Base-by-base conservation (phyloP, 2,329 filamentous ascomycete genomes). In the Aspergillus ibericus region DNA sequence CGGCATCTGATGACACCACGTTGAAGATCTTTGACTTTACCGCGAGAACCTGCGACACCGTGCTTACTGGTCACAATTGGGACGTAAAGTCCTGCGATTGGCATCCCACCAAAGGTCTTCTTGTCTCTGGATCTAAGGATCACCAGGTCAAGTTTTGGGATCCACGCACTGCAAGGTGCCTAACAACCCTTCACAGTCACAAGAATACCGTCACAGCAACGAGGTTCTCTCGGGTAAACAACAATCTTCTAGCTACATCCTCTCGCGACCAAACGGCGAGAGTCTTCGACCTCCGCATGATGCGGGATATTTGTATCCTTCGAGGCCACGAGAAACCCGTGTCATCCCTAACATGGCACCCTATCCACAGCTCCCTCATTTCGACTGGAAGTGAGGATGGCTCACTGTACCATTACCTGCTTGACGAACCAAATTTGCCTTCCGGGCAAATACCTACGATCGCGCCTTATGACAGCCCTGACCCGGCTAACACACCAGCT, bases 61-160 rank as follows among this genome's bases (percentile, higher is more conserved):
- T 89, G 10, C 79, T 99, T 38, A 90, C 88, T 38, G 95, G 95
- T n/a, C 95, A 99, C 75, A 92, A 92, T 63, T 99, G 95, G 95
- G 95, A 99, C 72, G 93, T 92, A 18, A 98, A 98, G 76, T 91
- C 88, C 54, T 96, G 96, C 58, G 93, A 99, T 73, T 99, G 95
- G 95, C 95, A 99, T 78, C 93, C 93, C 1, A 90, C 89, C 18
- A 98, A 97, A 78, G 95, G 95, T 1, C 79, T 99, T 4, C 83
- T 99, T 32, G 93, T 96, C 4, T 98, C 95, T 0, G 95, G 95
- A 36, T 98, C 93, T 10, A 99, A 99, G 78, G 95, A 99, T 71
- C 93, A 99, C 75, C 82, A 96, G 62, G 92, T 99, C 70, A 98
- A 98, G 75, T 86, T 99, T 44, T 99, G 95, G 95, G 95, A 99